Evolutionary conservation across 1,284 basidiomycete genomes (phyloP), one percentile per base, ranked within the genome.

Genomic region (Moniliophthora roreri): DNA sequence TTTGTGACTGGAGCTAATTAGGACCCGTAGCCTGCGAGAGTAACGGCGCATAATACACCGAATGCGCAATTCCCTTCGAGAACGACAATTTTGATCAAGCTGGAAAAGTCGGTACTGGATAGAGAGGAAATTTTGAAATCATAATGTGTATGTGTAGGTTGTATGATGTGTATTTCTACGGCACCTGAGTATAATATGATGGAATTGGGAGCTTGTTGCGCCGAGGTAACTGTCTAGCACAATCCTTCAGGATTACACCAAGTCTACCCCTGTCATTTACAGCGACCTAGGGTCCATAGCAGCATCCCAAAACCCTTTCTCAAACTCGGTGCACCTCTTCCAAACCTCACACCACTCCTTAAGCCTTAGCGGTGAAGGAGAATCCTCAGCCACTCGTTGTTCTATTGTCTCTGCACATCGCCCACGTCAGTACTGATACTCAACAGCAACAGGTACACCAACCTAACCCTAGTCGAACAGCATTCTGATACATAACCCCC

Each of bases 41-140:
- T 99, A 13, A 99, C 97, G 0, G 95, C 97, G 0, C 97, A 99
- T 69, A 90, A 89, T 39, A 96, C 97, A 0, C 88, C 93, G 0
- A 94, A 84, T 0, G 75, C 88, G 9, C 84, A 89, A 57, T 84
- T 80, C 63, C 94, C 96, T 1, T 83, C 87, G 51, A 83, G 93
- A 50, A 95, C 89, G 1, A 95, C 94, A 15, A 93, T 98, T 56
- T 80, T 98, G 46, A 95, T 98, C 74, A 98, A 98, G 72, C 78
- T 98, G 55, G 93, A 97, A 69, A 85, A 85, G 66, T 88, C 85
- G 52, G 93, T 95, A 45, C 77, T 96, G 66, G 92, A 95, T 62
- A 82, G 94, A 47, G 94, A 96, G 73, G 90, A 93, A 64, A 76
- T 88, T 15, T 69, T 93, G 63, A 91, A 87, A 64, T 73, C 59